Percentiles rank a stretch among this genome's conserved stretches.
phyloP scores from a whole-genome alignment of 2,329 filamentous ascomycete genomes.

The Sarocladium kiliense region DNA sequence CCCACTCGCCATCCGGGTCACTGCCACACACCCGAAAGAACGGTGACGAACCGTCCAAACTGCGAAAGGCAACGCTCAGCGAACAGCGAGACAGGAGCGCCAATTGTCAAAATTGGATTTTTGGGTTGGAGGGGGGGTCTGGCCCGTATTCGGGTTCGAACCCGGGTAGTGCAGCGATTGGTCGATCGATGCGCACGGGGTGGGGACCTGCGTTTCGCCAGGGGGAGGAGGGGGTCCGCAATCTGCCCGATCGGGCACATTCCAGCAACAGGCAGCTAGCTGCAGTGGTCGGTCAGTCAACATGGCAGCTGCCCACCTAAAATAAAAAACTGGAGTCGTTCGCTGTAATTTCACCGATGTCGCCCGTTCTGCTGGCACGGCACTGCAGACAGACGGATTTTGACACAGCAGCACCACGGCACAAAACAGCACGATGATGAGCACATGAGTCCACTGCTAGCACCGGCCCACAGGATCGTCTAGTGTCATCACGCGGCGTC shows the following conservation, averaged over 20 bases:
- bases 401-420: too few species aligned
- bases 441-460: conserved; percentile 1
- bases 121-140: too few species aligned
- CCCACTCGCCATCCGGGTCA: too few species aligned
- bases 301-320: background rate
- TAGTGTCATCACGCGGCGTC: background rate
- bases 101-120: background rate
- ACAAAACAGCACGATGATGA: too few species aligned
- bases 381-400: too few species aligned
- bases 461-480: background rate
- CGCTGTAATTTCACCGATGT: background rate
- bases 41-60: background rate
- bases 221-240: background rate
- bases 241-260: background rate
- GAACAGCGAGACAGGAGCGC: background rate
- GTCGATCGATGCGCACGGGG: background rate
- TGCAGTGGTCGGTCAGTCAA: too few species aligned
- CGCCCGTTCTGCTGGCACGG: too few species aligned
- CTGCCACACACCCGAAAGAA: background rate
- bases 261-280: background rate
- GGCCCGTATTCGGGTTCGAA: conserved; percentile 8
- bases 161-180: background rate
- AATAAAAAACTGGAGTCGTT: background rate
- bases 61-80: conserved; percentile 1
- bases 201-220: background rate